Conservation (phyloP, 2,329 filamentous ascomycete species). For the Sporothrix sp. region DNA sequence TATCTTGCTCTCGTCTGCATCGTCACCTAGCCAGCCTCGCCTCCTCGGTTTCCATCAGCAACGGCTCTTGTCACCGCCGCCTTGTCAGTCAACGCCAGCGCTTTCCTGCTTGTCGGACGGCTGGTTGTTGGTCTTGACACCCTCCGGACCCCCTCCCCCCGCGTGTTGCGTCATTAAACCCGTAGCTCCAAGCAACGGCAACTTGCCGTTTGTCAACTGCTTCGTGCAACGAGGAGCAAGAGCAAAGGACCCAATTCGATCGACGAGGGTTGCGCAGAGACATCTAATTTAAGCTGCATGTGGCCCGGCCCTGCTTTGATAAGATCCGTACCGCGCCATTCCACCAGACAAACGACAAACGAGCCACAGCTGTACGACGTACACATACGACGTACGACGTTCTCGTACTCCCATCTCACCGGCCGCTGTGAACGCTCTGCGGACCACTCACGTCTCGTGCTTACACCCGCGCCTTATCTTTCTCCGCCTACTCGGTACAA, state of each 20-base stretch:
- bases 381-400: too few species aligned
- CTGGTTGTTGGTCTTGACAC: too few species aligned
- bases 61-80: neutral
- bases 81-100: neutral
- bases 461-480: slow-evolving; percentile 12
- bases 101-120: too few species aligned
- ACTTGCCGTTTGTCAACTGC: slow-evolving; percentile 7
- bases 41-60: neutral
- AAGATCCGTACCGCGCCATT: slow-evolving; percentile 3
- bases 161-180: too few species aligned
- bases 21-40: slow-evolving; percentile 33
- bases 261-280: neutral
- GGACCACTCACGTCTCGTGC: slow-evolving; percentile 7
- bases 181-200: slow-evolving; percentile 10
- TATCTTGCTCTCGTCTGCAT: slow-evolving; percentile 47
- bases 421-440: slow-evolving; percentile 1
- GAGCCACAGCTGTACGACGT: too few species aligned
- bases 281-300: slow-evolving; percentile 1
- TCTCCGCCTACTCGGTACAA: neutral
- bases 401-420: slow-evolving; percentile 4
- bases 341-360: neutral
- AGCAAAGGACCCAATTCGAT: neutral
- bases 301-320: neutral
- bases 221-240: neutral
- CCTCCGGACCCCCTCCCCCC: neutral